Base-by-base conservation (phyloP, 129 eudicot species). In the Chrysanthemum lavandulifolium region DNA sequence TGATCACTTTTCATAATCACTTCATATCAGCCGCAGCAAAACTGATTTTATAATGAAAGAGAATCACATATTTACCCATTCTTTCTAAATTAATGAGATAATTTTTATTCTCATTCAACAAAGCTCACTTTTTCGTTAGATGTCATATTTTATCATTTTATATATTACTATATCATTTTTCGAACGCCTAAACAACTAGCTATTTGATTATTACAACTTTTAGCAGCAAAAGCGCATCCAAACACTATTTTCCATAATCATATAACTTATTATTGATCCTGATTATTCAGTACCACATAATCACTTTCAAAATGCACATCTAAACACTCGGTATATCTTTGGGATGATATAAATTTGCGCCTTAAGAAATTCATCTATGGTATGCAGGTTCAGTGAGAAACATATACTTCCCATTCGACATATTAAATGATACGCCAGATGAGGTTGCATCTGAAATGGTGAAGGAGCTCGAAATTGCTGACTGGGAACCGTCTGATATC, bases 401-500 rank as follows among this genome's bases (percentile, higher is more conserved):
- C 49, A 85, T 91, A 10, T 89, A 78, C 79, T 91, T 91, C 55
- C 96, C 97, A 3, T 91, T 86, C 71, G 96, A 88, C 67, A 81
- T 81, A 15, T 74, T 79, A 40, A 79, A 75, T 29, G 97, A 91
- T 72, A 91, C 97, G 8, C 78, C 93, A 1, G 57, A 74, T 14
- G 93, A 88, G 49, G 97, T 91, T 12, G 97, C 97, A 6, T 86
- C 69, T 15, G 97, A 91, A 81, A 91, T 91, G 97, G 96, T 91
- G 48, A 91, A 86, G 88, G 97, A 91, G 60, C 76, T 91, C 12
- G 97, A 91, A 76, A 88, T 88, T 65, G 79, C 66, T 3, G 96
- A 91, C 69, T 86, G 97, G 96, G 87, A 80, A 15, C 91, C 97
- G 12, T 77, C 73, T 10, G 96, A 91, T 73, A 91, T 91, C 45